Percentiles rank a stretch among this genome's conserved stretches.
phyloP scores from a whole-genome alignment of 1,284 basidiomycete species.

The Malassezia equina region DNA sequence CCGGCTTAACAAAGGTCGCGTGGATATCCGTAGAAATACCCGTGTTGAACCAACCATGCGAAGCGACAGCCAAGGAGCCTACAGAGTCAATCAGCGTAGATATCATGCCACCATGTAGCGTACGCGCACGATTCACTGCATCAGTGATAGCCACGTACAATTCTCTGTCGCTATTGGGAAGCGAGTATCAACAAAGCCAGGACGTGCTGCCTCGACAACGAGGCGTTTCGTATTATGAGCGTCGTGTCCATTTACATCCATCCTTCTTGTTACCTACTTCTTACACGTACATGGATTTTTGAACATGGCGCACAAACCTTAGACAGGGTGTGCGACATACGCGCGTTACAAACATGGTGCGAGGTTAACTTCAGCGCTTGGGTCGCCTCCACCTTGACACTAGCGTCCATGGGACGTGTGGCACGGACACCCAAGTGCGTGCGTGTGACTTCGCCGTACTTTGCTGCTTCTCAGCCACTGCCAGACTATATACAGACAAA shows the following conservation, averaged over 20 bases:
- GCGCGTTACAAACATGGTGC: background rate
- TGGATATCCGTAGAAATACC: constrained; percentile 77
- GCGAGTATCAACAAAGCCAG: constrained; percentile 26
- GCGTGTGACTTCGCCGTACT: constrained; percentile 9
- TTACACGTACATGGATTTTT: constrained; percentile 12
- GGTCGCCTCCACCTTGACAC: constrained; percentile 1
- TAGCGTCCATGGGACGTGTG: background rate
- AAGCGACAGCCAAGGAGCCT: constrained; percentile 70
- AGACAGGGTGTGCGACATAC: constrained; percentile 18
- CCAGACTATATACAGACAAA: constrained; percentile 5
- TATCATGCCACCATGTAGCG: constrained; percentile 73
- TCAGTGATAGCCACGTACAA: constrained; percentile 3
- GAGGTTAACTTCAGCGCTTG: background rate
- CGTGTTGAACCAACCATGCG: constrained; percentile 72
- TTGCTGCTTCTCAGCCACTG: background rate
- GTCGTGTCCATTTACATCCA: constrained; percentile 30
- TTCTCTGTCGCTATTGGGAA: constrained; percentile 29
- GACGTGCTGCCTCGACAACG: constrained; percentile 21
- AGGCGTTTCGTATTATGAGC: constrained; percentile 28
- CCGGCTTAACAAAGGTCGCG: constrained; percentile 67
- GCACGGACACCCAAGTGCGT: background rate
- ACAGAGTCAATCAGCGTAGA: constrained; percentile 73
- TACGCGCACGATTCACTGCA: constrained; percentile 34
- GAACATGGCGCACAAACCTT: constrained; percentile 22
- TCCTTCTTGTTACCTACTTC: constrained; percentile 10